Conservation (phyloP, 805 yeast species). For the Dipodascus albidus region DNA sequence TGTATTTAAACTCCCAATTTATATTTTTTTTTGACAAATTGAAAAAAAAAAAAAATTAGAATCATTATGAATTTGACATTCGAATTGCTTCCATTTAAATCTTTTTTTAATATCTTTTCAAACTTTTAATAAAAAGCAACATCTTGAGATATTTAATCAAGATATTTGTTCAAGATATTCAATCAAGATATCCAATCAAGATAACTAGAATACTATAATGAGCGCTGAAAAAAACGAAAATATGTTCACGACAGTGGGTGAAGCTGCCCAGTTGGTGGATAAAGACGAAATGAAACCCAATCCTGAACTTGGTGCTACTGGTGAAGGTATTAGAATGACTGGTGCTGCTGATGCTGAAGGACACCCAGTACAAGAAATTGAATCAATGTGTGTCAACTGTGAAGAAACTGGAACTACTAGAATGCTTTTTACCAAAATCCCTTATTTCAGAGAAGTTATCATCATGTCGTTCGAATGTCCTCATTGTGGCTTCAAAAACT, state of each 20-base stretch:
- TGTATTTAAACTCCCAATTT: neutral
- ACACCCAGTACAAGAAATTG: conserved; percentile 90
- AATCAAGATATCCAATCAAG: neutral
- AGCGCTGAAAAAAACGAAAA: neutral
- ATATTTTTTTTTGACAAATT: neutral
- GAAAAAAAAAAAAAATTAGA: too few relatives aligned
- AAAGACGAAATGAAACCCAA: conserved; percentile 11
- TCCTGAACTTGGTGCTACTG: conserved; percentile 7
- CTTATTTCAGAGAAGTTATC: conserved; percentile 82
- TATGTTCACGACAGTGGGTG: conserved; percentile 34
- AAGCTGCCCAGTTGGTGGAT: conserved; percentile 39
- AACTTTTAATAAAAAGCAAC: too few relatives aligned
- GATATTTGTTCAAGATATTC: neutral
- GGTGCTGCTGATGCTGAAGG: conserved; percentile 81
- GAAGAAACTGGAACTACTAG: conserved; percentile 76
- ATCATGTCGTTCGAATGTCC: conserved; percentile 94
- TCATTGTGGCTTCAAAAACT: conserved; percentile 83
- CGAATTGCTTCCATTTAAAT: neutral
- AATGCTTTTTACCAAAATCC: conserved; percentile 76
- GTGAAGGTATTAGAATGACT: conserved; percentile 44
- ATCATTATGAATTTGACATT: neutral
- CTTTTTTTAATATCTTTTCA: too few relatives aligned
- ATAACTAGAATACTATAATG: neutral
- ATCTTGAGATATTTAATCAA: neutral
- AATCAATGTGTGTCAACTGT: conserved; percentile 94